A percentile compares a stretch with the other conserved stretches of the same genome.
phyloP scores from a whole-genome alignment of 495 filamentous ascomycete genomes.

The Massariosphaeria phaeospora region DNA sequence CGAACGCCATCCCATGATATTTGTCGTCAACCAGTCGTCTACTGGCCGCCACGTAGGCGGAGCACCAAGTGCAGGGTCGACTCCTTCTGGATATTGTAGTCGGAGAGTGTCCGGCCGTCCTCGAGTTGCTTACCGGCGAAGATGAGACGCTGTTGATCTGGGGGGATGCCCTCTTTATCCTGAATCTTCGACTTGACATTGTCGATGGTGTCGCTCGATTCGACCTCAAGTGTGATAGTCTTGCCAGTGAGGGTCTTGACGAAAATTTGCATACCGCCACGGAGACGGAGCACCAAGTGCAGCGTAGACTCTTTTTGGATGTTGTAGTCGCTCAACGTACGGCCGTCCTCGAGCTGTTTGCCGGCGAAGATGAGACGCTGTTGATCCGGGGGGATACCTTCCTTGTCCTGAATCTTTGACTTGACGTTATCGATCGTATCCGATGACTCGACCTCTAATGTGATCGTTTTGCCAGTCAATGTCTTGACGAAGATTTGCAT shows the following conservation, averaged over 20 bases:
- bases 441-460: conserved; percentile 63
- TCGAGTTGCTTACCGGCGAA: conserved; percentile 99
- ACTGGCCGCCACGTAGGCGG: conserved; percentile 50
- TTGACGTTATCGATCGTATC: conserved; percentile 54
- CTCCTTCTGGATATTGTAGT: conserved; percentile 99
- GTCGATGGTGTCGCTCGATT: conserved; percentile 85
- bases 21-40: conserved; percentile 7
- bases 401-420: conserved; percentile 73
- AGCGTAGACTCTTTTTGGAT: conserved; percentile 99
- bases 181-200: conserved; percentile 93
- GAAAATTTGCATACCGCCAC: conserved; percentile 96
- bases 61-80: conserved; percentile 45
- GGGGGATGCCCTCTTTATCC: conserved; percentile 99
- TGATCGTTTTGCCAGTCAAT: conserved; percentile 68
- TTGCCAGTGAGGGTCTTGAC: conserved; percentile 92
- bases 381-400: conserved; percentile 99
- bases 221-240: conserved; percentile 87
- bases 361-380: conserved; percentile 99
- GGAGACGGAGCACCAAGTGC: conserved; percentile 91
- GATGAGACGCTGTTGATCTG: conserved; percentile 99
- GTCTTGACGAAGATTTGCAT: conserved; percentile 75
- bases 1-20: conserved; percentile 23
- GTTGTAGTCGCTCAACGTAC: conserved; percentile 97
- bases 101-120: conserved; percentile 96
- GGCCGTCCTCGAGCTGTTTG: conserved; percentile 87